phyloP scores from a whole-genome alignment of 345 rosid genomes.

The Clausena lansium region DNA sequence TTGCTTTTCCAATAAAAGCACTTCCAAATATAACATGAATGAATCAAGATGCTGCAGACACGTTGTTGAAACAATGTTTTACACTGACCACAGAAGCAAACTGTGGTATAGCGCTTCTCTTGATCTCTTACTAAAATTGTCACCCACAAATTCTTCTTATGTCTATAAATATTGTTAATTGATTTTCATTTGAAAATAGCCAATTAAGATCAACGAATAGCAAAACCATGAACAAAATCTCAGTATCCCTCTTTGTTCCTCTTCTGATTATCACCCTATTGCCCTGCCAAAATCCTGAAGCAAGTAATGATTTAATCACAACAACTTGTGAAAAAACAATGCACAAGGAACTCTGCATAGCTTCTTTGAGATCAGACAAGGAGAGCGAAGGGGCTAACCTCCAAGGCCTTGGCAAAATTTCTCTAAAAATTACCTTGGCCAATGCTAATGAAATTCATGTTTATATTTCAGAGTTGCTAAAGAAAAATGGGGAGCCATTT shows the following conservation, averaged over 20 bases:
- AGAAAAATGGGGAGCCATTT: not conserved
- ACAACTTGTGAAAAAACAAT: conserved; percentile 9
- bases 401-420: conserved; percentile 9
- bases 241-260: not conserved
- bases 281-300: not conserved
- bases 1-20: not conserved
- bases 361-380: conserved; percentile 7
- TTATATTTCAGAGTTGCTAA: not conserved
- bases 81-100: not conserved
- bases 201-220: not conserved
- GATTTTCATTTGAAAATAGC: not conserved
- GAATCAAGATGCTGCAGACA: not conserved
- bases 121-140: not conserved
- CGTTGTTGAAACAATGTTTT: not conserved
- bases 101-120: not conserved
- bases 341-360: conserved; percentile 16
- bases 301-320: not conserved
- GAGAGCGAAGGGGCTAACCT: not conserved
- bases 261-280: not conserved
- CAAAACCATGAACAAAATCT: not conserved
- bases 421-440: not conserved
- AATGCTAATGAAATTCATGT: not conserved
- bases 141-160: not conserved
- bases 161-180: not conserved
- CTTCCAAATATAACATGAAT: not conserved